Evolutionary conservation across 495 filamentous ascomycete species (phyloP).

Genomic region (Lichina pygmaea): DNA sequence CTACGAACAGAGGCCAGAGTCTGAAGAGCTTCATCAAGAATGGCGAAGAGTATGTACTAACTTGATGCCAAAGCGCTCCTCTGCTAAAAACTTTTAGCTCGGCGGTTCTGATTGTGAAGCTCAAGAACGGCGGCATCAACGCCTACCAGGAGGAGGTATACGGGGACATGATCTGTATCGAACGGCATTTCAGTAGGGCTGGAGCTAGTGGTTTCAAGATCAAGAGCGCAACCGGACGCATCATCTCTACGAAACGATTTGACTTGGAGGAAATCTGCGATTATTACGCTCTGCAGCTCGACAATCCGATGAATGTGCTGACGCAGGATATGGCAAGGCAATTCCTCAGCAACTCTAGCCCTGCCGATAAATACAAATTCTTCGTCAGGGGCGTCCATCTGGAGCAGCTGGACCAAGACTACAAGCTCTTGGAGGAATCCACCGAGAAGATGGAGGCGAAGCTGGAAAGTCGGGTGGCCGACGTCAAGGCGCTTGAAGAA

Average conservation of each 20-base stretch:
- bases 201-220: conserved; percentile 67
- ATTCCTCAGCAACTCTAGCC: conserved; percentile 64
- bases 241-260: conserved; percentile 55
- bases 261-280: conserved; percentile 90
- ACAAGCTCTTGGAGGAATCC: conserved; percentile 44
- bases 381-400: conserved; percentile 90
- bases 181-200: conserved; percentile 60
- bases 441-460: conserved; percentile 43
- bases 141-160: conserved; percentile 64
- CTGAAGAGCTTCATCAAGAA: conserved; percentile 84
- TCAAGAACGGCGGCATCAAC: conserved; percentile 71
- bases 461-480: conserved; percentile 18
- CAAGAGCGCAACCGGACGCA: conserved; percentile 41
- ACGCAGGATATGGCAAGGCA: conserved; percentile 88
- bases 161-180: conserved; percentile 66
- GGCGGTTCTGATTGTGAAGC: conserved; percentile 39
- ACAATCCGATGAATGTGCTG: conserved; percentile 94
- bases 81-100: conserved; percentile 5
- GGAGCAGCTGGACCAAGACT: conserved; percentile 77
- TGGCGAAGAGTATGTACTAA: conserved; percentile 35
- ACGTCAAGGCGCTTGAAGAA: conserved; percentile 20
- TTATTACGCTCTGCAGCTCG: conserved; percentile 76
- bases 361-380: conserved; percentile 78
- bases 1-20: conserved; percentile 84
- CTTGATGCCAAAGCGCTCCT: conserved; percentile 3